Percentiles rank a stretch among this genome's conserved stretches.
These are phyloP conservation scores for Stephanodiscus triporus DNA, from an alignment of 108 stramenopile genomes.

Conservation along the genomic window DNA sequence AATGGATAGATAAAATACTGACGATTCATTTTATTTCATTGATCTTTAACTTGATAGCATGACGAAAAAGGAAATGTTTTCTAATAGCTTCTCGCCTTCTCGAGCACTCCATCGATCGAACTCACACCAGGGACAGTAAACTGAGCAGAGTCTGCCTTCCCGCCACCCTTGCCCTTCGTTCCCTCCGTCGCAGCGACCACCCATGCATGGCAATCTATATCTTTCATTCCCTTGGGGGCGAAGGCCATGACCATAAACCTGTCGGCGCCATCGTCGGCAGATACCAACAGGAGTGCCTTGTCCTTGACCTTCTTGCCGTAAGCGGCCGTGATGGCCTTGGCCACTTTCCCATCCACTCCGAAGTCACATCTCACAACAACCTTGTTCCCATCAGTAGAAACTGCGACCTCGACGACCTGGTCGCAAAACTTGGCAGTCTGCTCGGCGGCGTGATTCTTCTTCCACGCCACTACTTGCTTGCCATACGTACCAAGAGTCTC, in stretches of 20 bases:
- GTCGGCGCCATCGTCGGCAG: constrained; percentile 73
- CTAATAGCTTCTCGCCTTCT: constrained; percentile 62
- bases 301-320: constrained; percentile 85
- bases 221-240: constrained; percentile 73
- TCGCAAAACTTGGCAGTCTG: constrained; percentile 73
- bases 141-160: constrained; percentile 87
- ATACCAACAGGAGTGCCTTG: constrained; percentile 82
- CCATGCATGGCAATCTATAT: constrained; percentile 87
- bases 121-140: constrained; percentile 65
- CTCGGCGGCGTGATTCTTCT: constrained; percentile 80
- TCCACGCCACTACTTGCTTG: constrained; percentile 81
- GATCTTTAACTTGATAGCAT: not conserved
- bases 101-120: constrained; percentile 62
- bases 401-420: constrained; percentile 68
- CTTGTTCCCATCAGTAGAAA: constrained; percentile 66
- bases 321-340: constrained; percentile 79
- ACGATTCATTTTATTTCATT: not conserved
- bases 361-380: constrained; percentile 91
- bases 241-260: constrained; percentile 78
- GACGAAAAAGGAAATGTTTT: not conserved
- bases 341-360: constrained; percentile 91
- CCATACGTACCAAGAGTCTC: constrained; percentile 61
- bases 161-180: constrained; percentile 85
- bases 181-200: constrained; percentile 75
- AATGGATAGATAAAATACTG: too few relatives aligned